Conservation (phyloP, 345 rosid genomes). For the Reutealis trisperma region DNA sequence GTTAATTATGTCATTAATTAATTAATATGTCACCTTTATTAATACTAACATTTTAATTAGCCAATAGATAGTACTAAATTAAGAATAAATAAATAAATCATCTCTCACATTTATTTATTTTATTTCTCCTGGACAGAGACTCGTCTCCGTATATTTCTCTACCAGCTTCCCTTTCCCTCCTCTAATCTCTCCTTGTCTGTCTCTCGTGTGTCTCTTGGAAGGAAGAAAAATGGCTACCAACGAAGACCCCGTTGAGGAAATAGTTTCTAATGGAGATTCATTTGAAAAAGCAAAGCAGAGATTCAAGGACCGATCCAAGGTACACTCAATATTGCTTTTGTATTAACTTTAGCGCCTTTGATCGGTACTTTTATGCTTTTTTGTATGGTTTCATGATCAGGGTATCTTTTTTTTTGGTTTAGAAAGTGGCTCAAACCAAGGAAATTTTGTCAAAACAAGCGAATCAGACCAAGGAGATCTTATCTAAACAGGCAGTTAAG, state of each 20-base stretch:
- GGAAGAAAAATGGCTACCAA: conserved; percentile 40
- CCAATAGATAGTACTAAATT: too few species aligned
- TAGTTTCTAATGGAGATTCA: conserved; percentile 40
- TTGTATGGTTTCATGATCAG: conserved; percentile 19
- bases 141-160: not conserved
- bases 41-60: not conserved
- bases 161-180: not conserved
- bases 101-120: not conserved
- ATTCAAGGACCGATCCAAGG: conserved; percentile 73
- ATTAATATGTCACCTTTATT: too few species aligned
- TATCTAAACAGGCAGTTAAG: conserved; percentile 89
- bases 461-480: conserved; percentile 71
- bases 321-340: conserved; percentile 15
- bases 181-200: not conserved
- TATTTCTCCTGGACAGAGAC: not conserved
- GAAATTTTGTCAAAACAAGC: conserved; percentile 81
- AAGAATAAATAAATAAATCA: too few species aligned
- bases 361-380: not conserved
- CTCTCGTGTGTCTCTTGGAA: not conserved
- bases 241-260: conserved; percentile 51
- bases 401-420: conserved; percentile 19
- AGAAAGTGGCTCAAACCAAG: conserved; percentile 77
- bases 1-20: too few species aligned
- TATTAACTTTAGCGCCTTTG: not conserved
- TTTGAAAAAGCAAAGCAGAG: conserved; percentile 40